Evolutionary conservation across 2,329 filamentous ascomycete species (phyloP).

Genomic region (Gaeumannomyces sp.): DNA sequence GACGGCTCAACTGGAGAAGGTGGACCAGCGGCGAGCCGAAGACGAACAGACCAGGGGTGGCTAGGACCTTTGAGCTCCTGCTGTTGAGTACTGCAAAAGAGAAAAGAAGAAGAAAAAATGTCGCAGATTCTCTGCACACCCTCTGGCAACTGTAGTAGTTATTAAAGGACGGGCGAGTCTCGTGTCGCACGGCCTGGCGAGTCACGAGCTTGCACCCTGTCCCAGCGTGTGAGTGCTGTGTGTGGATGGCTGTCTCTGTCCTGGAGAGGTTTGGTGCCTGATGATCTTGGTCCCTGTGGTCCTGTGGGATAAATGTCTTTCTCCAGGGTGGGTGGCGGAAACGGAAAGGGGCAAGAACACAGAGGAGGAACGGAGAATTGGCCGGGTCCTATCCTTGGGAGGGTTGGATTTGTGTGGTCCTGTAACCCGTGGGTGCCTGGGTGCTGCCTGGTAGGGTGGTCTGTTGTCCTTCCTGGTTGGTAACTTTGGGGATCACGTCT

Average conservation of each 20-base stretch:
- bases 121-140: background rate
- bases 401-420: background rate
- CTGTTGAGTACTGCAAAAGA: background rate
- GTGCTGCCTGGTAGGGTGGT: background rate
- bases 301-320: background rate
- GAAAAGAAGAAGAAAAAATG: background rate
- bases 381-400: background rate
- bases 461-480: background rate
- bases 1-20: background rate
- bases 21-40: background rate
- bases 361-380: background rate
- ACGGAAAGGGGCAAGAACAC: too few relatives aligned
- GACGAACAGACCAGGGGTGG: background rate
- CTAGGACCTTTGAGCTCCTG: background rate
- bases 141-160: background rate
- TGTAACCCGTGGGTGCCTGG: background rate
- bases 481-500: background rate
- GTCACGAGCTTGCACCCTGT: slow-evolving; percentile 3
- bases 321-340: background rate
- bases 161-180: background rate
- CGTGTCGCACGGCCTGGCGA: slow-evolving; percentile 4
- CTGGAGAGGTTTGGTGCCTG: background rate
- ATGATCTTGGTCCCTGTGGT: background rate
- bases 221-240: background rate
- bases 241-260: background rate